These are phyloP conservation scores for Gossypium stocksii DNA, from an alignment of 345 rosid genomes.

Conservation along the genomic window DNA sequence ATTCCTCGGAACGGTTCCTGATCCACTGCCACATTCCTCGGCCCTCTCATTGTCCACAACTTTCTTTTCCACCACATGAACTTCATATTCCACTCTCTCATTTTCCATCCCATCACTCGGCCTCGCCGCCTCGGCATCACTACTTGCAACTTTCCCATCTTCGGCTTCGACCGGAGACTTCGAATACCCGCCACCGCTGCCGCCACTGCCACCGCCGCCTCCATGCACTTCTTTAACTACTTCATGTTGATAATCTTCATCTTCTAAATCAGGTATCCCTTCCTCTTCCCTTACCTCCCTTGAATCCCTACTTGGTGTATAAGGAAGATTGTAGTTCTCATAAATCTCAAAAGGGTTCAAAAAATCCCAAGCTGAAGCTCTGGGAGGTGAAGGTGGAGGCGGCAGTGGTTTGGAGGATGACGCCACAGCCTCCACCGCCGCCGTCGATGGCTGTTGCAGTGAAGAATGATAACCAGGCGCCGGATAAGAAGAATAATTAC, in stretches of 20 bases:
- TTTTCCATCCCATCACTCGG: background rate
- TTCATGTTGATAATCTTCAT: background rate
- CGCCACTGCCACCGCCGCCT: background rate
- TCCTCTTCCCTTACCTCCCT: background rate
- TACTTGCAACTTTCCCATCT: background rate
- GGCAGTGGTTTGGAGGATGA: background rate
- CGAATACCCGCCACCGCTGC: background rate
- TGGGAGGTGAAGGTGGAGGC: conserved; percentile 1
- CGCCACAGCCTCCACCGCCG: no score
- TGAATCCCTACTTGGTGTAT: background rate
- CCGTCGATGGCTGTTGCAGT: background rate
- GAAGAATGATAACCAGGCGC: background rate
- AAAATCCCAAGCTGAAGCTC: conserved; percentile 1
- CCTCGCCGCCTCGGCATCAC: background rate
- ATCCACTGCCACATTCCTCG: background rate
- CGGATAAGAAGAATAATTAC: background rate
- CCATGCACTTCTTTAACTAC: background rate
- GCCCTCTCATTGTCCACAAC: background rate
- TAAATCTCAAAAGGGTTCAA: background rate
- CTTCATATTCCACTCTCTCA: background rate
- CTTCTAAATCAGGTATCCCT: conserved; percentile 1
- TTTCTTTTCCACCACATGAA: background rate
- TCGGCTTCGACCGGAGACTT: background rate
- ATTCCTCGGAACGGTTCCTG: background rate
- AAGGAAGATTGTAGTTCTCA: background rate